These are phyloP conservation scores for Fusarium sp. DNA, from an alignment of 2,329 filamentous ascomycete genomes.

Conservation along the genomic window DNA sequence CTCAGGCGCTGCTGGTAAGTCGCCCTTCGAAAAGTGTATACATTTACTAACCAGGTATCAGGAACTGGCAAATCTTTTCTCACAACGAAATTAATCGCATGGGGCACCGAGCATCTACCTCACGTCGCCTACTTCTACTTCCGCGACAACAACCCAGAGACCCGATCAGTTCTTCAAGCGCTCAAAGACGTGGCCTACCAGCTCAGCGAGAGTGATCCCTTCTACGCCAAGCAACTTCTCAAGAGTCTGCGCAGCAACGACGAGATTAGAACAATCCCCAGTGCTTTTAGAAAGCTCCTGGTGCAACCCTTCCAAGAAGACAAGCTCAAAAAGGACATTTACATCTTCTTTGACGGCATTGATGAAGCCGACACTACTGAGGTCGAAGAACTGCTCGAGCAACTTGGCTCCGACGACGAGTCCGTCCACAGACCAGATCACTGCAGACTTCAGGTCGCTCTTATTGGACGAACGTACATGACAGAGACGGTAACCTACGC, in stretches of 20 bases:
- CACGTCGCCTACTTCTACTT: constrained; percentile 61
- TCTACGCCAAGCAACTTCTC: constrained; percentile 57
- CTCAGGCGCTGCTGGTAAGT: constrained; percentile 55
- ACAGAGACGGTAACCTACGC: constrained; percentile 51
- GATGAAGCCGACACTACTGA: constrained; percentile 58
- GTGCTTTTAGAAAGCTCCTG: constrained; percentile 57
- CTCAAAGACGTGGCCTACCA: constrained; percentile 61
- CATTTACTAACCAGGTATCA: constrained; percentile 3
- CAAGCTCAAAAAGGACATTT: constrained; percentile 50
- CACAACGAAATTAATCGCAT: constrained; percentile 57
- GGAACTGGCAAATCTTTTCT: constrained; percentile 62
- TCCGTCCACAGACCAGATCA: constrained; percentile 26
- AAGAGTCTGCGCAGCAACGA: constrained; percentile 51
- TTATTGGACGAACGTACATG: constrained; percentile 58
- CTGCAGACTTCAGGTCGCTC: constrained; percentile 51
- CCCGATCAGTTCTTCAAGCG: constrained; percentile 58
- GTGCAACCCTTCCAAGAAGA: constrained; percentile 52
- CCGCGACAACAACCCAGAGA: constrained; percentile 60
- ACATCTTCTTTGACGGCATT: constrained; percentile 60
- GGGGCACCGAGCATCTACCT: constrained; percentile 49
- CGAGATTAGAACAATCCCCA: constrained; percentile 58
- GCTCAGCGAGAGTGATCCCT: constrained; percentile 58
- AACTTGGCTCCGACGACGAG: constrained; percentile 47
- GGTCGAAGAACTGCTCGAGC: constrained; percentile 51
- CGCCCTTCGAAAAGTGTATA: fast-evolving